Percentiles rank a stretch among this genome's conserved stretches.
These are phyloP conservation scores for Corchorus capsularis DNA, from an alignment of 345 rosid species.

Conservation along the genomic window DNA sequence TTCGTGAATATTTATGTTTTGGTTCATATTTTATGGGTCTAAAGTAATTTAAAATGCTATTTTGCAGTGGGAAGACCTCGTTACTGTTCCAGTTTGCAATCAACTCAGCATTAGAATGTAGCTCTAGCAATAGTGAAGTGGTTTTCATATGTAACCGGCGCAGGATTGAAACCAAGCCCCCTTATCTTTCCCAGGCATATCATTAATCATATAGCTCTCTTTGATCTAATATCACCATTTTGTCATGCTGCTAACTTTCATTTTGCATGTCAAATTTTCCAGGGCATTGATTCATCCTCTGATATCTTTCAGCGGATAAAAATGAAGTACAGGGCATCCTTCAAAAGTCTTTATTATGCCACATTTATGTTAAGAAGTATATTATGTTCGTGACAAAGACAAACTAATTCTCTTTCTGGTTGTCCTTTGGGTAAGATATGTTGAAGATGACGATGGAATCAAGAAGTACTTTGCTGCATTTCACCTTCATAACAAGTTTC, in stretches of 20 bases:
- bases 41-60: not conserved
- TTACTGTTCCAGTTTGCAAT: conserved; percentile 76
- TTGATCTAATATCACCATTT: not conserved
- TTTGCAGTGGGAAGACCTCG: conserved; percentile 84
- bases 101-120: conserved; percentile 41
- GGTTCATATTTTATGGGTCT: not conserved
- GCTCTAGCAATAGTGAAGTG: conserved; percentile 36
- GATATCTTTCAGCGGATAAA: conserved; percentile 60
- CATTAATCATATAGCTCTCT: not conserved
- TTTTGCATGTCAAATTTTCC: conserved; percentile 18
- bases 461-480: conserved; percentile 85
- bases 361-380: not conserved
- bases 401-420: not conserved
- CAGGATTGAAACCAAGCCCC: conserved; percentile 64
- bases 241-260: not conserved
- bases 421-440: conserved; percentile 46
- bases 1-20: not conserved
- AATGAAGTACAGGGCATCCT: conserved; percentile 60
- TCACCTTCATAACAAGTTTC: conserved; percentile 60
- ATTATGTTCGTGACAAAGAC: not conserved
- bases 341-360: not conserved
- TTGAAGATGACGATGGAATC: conserved; percentile 74
- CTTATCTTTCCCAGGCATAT: conserved; percentile 66
- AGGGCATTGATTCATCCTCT: conserved; percentile 70
- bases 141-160: conserved; percentile 74